Percentiles rank a stretch among this genome's conserved stretches.
phyloP scores from a whole-genome alignment of 768 basidiomycete genomes.

The Boletus tylopilopsis region DNA sequence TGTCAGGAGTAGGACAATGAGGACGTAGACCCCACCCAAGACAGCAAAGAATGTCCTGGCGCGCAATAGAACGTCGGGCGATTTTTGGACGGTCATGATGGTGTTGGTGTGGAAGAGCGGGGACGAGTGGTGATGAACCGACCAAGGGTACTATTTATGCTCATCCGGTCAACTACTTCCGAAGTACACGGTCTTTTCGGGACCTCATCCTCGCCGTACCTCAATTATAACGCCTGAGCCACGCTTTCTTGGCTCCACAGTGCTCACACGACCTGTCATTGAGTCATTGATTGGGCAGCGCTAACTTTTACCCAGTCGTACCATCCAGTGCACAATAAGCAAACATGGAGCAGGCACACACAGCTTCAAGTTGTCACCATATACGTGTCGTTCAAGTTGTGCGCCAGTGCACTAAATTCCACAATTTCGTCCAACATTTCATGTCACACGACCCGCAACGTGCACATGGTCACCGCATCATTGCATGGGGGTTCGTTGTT shows the following conservation, averaged over 20 bases:
- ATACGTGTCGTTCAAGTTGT: too few species aligned
- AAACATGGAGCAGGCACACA: too few species aligned
- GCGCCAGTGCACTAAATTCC: not conserved
- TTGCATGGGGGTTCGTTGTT: not conserved
- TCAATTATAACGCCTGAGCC: not conserved
- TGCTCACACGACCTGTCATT: conserved; percentile 16
- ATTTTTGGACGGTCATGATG: conserved; percentile 12
- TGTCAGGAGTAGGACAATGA: conserved; percentile 48
- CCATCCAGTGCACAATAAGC: too few species aligned
- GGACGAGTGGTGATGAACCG: too few species aligned
- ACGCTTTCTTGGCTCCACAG: not conserved
- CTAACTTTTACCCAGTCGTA: not conserved
- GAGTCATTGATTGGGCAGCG: not conserved
- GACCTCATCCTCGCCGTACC: not conserved
- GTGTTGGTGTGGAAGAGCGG: not conserved
- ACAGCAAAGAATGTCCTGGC: conserved; percentile 34
- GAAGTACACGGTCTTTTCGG: not conserved
- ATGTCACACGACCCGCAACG: conserved; percentile 17
- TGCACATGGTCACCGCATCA: not conserved
- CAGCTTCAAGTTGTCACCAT: too few species aligned
- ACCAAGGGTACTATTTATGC: too few species aligned
- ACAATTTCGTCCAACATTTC: not conserved
- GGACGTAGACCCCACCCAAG: conserved; percentile 51
- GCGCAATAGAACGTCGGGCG: conserved; percentile 19
- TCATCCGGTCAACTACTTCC: not conserved